A percentile compares a stretch with the other conserved stretches of the same genome.
Conservation (phyloP, 139 green algal species). For the Closterium sp. region DNA sequence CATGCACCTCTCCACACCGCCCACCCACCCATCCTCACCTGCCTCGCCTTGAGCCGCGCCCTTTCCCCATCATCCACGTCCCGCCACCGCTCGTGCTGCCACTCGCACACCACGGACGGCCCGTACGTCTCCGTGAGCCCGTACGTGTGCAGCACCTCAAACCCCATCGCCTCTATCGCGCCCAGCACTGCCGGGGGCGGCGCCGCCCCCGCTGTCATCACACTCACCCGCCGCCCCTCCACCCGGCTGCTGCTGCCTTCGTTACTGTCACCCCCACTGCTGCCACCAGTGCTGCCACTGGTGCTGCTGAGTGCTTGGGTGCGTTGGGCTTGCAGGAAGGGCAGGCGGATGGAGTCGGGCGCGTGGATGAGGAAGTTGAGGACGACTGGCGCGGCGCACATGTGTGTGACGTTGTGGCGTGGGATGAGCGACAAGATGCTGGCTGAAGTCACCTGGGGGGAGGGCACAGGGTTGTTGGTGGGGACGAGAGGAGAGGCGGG, state of each 20-base stretch:
- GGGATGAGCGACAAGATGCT: slow-evolving; percentile 17
- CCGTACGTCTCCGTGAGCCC: slow-evolving; percentile 46
- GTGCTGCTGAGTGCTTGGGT: neutral
- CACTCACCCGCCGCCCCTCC: slow-evolving; percentile 6
- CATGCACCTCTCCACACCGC: neutral
- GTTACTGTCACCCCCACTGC: neutral
- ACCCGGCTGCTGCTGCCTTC: neutral
- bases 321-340: neutral
- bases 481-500: too few species aligned
- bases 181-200: slow-evolving; percentile 25
- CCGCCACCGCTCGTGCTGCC: slow-evolving; percentile 39
- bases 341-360: neutral
- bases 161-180: slow-evolving; percentile 30
- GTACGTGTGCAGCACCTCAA: slow-evolving; percentile 38
- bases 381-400: slow-evolving; percentile 26
- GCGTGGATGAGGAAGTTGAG: slow-evolving; percentile 17
- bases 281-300: neutral
- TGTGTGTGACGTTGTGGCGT: slow-evolving; percentile 14
- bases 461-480: too few species aligned
- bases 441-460: slow-evolving; percentile 27
- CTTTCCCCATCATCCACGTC: neutral
- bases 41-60: slow-evolving; percentile 32
- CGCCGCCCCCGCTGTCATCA: slow-evolving; percentile 36
- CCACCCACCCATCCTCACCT: neutral
- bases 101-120: slow-evolving; percentile 31